Base-by-base conservation (phyloP, 345 rosid genomes). In the Sisymbrium altissimum region DNA sequence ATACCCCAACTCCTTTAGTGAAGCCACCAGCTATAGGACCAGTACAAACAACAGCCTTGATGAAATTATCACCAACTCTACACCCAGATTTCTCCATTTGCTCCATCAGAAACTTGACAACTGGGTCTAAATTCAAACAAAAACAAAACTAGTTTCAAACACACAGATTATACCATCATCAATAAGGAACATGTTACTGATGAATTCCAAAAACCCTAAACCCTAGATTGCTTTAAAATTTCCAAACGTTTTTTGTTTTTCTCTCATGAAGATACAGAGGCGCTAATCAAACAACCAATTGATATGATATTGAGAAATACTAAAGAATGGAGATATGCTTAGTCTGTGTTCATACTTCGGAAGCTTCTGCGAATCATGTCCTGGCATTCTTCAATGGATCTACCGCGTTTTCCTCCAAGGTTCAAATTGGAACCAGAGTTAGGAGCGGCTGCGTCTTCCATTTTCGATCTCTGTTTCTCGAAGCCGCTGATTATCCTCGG, bases 61-160 rank as follows among this genome's bases (percentile, higher is more conserved):
- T 43, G 83, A 95, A 92, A 43, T 84, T 95, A 61, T 89, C 91
- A 52, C 84, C 89, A 29, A 92, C 48, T 40, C 79, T 81, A 76
- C 98, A 95, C 54, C 97, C 99, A 5, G 94, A 68, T 73, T 90
- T 95, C 87, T 87, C 94, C 86, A 95, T 39, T 58, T 88, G 86
- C 84, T 90, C 96, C 86, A 70, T 88, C 84, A 95, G 75, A 81
- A 90, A 87, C 76, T 86, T 88, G 80, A 88, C 98, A 77, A 71
- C 85, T 52, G 99, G 98, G 81, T 82, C 96, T 95, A 79, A 18
- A 11, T 23, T 3, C 13, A 56, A 56, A 32, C 23, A 56, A 15
- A n/a, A 12, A 41, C 21, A 30, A 64, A 54, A 40, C 44, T 17
- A 33, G 33, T 48, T 61, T 21, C 43, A 29, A 48, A 55, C 21